Evolutionary conservation across 192 early-diverging fungal species (phyloP), one percentile per base, ranked within the genome.

Genomic region (Umbelopsis sp.): DNA sequence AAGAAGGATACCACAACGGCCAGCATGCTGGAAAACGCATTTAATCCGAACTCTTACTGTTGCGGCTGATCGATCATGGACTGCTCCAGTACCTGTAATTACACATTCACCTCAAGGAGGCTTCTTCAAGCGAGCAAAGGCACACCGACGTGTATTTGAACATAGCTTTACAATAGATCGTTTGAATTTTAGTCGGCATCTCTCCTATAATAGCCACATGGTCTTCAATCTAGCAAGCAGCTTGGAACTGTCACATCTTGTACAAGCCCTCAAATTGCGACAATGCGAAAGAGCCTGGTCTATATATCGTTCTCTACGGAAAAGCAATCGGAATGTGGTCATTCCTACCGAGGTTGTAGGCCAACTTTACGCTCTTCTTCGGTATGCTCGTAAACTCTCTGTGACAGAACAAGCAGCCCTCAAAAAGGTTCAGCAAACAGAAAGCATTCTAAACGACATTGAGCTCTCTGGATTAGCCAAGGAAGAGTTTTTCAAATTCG

Each of bases 191-290:
- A 20, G 26, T 32, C 29, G 26, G 17, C 20, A 62, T 34, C 24
- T 20, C 8, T 14, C 56, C 6, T 62, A 62, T 26, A 62, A 26
- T 16, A 62, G 56, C 31, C 56, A 62, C 14, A 11, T 26, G 7
- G 56, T 62, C 14, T 62, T 62, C 56, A 62, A 62, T 14, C 56
- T 62, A 7, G 56, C 56, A 62, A 62, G 56, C 31, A 62, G 56
- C n/a, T 36, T 62, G 56, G 56, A 62, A 62, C 26, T 62, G 56
- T 62, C 56, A 12, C 56, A 62, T 34, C 56, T 62, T 20, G 56
- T 62, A 26, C 56, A 62, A 8, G 29, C 56, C 16, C 26, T 62
- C 26, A 62, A 34, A 62, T 16, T 32, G 16, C 56, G 56, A 6
- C 56, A 62, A 20, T 62, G 56, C 17, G 56, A 62, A 34, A 10